Conservation (phyloP, 148 eudicot species). For the Chenopodium formosanum region DNA sequence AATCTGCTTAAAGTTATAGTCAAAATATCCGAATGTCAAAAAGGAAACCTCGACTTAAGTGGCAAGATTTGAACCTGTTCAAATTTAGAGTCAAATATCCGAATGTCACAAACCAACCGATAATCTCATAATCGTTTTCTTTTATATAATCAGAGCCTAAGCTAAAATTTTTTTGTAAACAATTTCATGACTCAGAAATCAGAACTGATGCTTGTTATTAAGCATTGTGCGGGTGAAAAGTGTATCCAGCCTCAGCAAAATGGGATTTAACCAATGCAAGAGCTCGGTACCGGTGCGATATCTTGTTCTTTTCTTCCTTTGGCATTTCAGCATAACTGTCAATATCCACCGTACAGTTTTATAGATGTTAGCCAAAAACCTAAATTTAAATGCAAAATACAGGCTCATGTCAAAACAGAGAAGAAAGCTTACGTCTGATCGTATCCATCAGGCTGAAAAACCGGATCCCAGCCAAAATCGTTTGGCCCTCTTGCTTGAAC, state of each 20-base stretch:
- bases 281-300: slow-evolving; percentile 81
- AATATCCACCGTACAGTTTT: too few relatives aligned
- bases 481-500: slow-evolving; percentile 87
- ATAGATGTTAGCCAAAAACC: too few relatives aligned
- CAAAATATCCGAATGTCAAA: too few relatives aligned
- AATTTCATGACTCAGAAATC: not conserved
- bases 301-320: slow-evolving; percentile 92
- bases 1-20: too few relatives aligned
- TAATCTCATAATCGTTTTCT: too few relatives aligned
- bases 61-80: too few relatives aligned
- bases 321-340: slow-evolving; percentile 89
- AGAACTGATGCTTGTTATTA: not conserved
- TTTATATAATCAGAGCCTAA: too few relatives aligned
- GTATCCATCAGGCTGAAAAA: slow-evolving; percentile 88
- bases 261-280: slow-evolving; percentile 83
- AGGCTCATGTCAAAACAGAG: not conserved
- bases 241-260: slow-evolving; percentile 73
- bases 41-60: too few relatives aligned
- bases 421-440: slow-evolving; percentile 60
- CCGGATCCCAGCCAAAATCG: slow-evolving; percentile 97
- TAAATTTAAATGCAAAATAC: not conserved
- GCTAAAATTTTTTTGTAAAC: not conserved
- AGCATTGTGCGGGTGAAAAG: slow-evolving; percentile 37
- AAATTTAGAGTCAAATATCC: too few relatives aligned
- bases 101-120: too few relatives aligned